Evolutionary conservation across 495 filamentous ascomycete genomes (phyloP).

Genomic region (Choiromyces venosus): DNA sequence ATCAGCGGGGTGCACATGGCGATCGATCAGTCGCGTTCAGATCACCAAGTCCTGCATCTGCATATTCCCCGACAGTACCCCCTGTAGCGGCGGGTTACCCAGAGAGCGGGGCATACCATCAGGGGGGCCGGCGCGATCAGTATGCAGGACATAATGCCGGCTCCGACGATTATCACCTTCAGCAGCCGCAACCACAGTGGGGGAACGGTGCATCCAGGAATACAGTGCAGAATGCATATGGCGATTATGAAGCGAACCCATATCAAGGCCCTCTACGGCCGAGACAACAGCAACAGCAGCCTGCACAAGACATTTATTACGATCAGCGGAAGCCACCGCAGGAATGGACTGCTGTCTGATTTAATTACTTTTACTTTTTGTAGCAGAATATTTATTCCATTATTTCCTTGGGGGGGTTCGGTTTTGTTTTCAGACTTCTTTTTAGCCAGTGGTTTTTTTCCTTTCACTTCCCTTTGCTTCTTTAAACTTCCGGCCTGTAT

Average conservation of each 20-base stretch:
- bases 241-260: slow-evolving; percentile 7
- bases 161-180: slow-evolving; percentile 5
- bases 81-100: neutral
- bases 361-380: neutral
- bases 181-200: slow-evolving; percentile 7
- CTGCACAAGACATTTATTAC: neutral
- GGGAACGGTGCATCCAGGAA: slow-evolving; percentile 5
- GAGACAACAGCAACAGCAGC: slow-evolving; percentile 6
- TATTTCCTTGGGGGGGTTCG: neutral
- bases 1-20: slow-evolving; percentile 4
- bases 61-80: neutral
- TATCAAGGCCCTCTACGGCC: slow-evolving; percentile 9
- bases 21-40: neutral
- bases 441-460: neutral
- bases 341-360: neutral
- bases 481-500: neutral
- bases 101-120: neutral
- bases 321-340: neutral
- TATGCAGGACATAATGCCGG: neutral
- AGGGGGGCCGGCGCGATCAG: neutral
- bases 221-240: slow-evolving; percentile 8
- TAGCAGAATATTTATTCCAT: neutral
- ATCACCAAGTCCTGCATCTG: neutral
- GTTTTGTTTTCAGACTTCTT: neutral
- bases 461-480: neutral